A percentile compares a stretch with the other conserved stretches of the same genome.
phyloP scores from a whole-genome alignment of 2,329 filamentous ascomycete species.

The Immersiporthe knoxdaviesiana region DNA sequence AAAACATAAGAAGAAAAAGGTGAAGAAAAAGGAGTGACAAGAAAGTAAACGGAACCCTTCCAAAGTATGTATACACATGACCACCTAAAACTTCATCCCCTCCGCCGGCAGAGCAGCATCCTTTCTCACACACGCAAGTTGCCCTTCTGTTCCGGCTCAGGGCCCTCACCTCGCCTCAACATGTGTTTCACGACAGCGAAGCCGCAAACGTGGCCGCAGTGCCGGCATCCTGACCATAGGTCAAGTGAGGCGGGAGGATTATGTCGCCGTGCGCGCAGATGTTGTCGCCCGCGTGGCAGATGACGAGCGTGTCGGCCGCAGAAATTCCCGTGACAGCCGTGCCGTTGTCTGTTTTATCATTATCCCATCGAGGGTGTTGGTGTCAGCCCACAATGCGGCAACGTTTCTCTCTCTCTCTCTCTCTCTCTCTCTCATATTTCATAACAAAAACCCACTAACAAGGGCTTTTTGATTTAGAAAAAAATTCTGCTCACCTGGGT shows the following conservation, averaged over 20 bases:
- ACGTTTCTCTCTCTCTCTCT: background rate
- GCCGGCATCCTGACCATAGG: constrained; percentile 1
- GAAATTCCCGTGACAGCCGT: constrained; percentile 25
- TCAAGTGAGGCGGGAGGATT: constrained; percentile 10
- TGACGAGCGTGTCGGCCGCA: constrained; percentile 17
- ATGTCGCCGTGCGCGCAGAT: constrained; percentile 21
- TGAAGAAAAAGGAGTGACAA: background rate
- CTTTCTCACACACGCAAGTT: too few species aligned
- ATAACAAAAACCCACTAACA: too few species aligned
- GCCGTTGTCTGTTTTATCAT: constrained; percentile 24
- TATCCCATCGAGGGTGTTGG: background rate
- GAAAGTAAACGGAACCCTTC: background rate
- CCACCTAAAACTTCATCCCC: background rate
- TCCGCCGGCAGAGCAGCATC: background rate
- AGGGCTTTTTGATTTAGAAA: too few species aligned
- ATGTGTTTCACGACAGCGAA: background rate
- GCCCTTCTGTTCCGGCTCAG: too few species aligned
- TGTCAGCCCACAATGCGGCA: constrained; percentile 2
- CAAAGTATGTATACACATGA: background rate
- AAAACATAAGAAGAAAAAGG: too few species aligned
- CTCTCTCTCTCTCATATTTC: too few species aligned
- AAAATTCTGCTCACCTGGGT: constrained; percentile 19
- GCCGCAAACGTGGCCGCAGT: constrained; percentile 10
- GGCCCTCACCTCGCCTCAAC: too few species aligned
- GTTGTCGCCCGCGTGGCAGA: constrained; percentile 28